phyloP scores from a whole-genome alignment of 2,329 filamentous ascomycete species.

The Ophiocordyceps sinensis region DNA sequence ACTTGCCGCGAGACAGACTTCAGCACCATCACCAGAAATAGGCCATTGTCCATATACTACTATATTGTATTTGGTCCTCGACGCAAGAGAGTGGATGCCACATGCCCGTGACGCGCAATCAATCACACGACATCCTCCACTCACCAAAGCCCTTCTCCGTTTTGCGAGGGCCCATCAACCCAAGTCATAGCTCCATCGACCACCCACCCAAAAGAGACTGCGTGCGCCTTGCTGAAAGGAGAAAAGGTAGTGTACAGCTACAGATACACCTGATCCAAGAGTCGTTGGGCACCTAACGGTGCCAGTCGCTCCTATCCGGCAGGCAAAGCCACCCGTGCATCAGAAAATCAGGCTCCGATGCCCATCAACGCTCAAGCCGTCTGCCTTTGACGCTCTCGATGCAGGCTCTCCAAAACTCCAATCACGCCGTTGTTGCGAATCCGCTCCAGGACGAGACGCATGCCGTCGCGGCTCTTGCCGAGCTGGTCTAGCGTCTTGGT shows the following conservation, averaged over 20 bases:
- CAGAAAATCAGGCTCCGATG: not conserved
- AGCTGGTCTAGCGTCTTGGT: constrained; percentile 66
- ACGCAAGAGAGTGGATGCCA: constrained; percentile 27
- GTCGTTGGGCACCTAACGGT: not conserved
- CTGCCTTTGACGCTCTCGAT: constrained; percentile 25
- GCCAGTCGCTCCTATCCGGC: too few species aligned
- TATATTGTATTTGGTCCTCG: constrained; percentile 3
- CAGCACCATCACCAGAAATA: too few species aligned
- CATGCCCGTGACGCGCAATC: constrained; percentile 10
- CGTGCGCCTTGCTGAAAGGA: constrained; percentile 21
- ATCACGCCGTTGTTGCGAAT: constrained; percentile 44
- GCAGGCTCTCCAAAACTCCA: constrained; percentile 41
- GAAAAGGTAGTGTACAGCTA: constrained; percentile 17
- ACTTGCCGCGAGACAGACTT: too few species aligned
- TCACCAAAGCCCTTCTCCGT: not conserved
- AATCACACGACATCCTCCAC: not conserved
- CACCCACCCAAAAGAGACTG: constrained; percentile 8
- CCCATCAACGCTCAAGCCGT: constrained; percentile 3
- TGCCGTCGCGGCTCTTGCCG: constrained; percentile 68
- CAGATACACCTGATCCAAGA: constrained; percentile 7
- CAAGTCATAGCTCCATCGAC: constrained; percentile 7
- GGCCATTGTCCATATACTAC: not conserved
- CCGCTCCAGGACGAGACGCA: constrained; percentile 67
- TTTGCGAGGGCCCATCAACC: not conserved
- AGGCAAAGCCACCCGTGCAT: constrained; percentile 1